A percentile compares a stretch with the other conserved stretches of the same genome.
Conservation (phyloP, 1,139 yeast genomes). For the Chernovozyma aurita region DNA sequence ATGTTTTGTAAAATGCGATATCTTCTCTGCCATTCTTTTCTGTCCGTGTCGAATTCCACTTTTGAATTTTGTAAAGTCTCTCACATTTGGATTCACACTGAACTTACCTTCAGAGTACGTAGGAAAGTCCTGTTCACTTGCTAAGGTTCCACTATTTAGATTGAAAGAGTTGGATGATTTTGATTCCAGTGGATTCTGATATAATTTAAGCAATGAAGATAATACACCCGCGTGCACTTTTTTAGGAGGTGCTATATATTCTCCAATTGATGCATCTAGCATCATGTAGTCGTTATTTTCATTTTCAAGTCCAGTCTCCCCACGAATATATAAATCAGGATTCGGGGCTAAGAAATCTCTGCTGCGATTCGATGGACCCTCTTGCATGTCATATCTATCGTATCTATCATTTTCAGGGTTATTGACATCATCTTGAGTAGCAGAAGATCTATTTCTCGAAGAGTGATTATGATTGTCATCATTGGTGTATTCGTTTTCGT, state of each 20-base stretch:
- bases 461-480: neutral
- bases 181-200: conserved; percentile 18
- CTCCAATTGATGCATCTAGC: conserved; percentile 41
- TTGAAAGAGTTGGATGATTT: conserved; percentile 12
- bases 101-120: neutral
- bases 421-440: neutral
- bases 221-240: conserved; percentile 21
- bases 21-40: conserved; percentile 1
- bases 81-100: conserved; percentile 6
- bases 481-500: neutral
- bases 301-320: conserved; percentile 22
- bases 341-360: conserved; percentile 40
- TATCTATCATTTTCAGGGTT: conserved; percentile 1
- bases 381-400: conserved; percentile 7
- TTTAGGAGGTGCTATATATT: conserved; percentile 50
- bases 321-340: conserved; percentile 38
- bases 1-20: conserved; percentile 4
- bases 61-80: conserved; percentile 11
- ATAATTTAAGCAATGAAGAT: conserved; percentile 16
- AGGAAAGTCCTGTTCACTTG: conserved; percentile 4
- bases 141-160: conserved; percentile 4
- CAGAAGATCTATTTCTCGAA: neutral
- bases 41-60: neutral
- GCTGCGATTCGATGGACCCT: neutral
- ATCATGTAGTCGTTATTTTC: conserved; percentile 32